These are phyloP conservation scores for Blakeslea trispora DNA, from an alignment of 371 early-diverging fungal species.

Conservation along the genomic window DNA sequence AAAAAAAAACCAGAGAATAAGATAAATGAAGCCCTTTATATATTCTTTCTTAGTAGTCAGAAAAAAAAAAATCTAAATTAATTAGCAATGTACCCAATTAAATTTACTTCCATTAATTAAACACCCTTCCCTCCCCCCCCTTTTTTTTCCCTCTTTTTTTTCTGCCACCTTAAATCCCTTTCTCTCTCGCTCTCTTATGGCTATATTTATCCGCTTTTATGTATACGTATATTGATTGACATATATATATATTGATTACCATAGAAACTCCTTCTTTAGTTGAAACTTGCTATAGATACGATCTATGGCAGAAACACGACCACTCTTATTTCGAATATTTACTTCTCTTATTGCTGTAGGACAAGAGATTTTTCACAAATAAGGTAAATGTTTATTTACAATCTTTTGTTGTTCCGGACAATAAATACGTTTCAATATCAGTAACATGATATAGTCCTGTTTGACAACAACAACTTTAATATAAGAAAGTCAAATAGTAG, in stretches of 20 bases:
- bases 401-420: background rate
- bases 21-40: background rate
- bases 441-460: too few species aligned
- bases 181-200: too few species aligned
- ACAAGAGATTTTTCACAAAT: background rate
- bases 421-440: background rate
- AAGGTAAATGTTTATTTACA: background rate
- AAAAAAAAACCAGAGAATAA: background rate
- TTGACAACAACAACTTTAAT: too few species aligned
- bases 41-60: background rate
- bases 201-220: too few species aligned
- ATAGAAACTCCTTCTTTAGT: too few species aligned
- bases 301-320: background rate
- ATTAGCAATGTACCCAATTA: background rate
- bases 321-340: too few species aligned
- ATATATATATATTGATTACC: too few species aligned
- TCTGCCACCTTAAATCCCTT: too few species aligned
- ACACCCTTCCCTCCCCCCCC: background rate
- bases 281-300: too few species aligned
- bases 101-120: background rate
- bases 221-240: too few species aligned
- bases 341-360: background rate
- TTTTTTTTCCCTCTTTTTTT: too few species aligned
- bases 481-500: conserved; percentile 40
- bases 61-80: background rate